These are phyloP conservation scores for Parasarocladium wereldwijsianum DNA, from an alignment of 2,329 filamentous ascomycete species.

Conservation along the genomic window DNA sequence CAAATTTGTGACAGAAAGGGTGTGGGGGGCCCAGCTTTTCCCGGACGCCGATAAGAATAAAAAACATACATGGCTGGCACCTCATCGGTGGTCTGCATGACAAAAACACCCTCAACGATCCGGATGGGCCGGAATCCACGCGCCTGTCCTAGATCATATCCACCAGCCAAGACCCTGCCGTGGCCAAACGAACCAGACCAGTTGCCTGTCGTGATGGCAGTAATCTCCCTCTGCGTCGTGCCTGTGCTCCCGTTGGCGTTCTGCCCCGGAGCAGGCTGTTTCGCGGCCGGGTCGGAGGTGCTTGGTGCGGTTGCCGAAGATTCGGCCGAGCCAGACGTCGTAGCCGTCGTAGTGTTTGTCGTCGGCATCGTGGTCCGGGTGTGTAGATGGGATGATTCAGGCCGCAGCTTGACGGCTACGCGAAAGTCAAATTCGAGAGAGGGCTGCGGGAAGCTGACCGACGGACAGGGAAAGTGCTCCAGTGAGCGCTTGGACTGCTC, in stretches of 20 bases:
- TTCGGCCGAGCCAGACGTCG: background rate
- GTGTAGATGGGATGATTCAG: conserved; percentile 20
- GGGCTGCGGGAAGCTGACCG: conserved; percentile 28
- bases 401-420: conserved; percentile 29
- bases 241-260: too few relatives aligned
- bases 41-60: too few relatives aligned
- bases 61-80: conserved; percentile 26
- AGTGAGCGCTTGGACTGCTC: conserved; percentile 22
- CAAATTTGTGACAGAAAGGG: too few relatives aligned
- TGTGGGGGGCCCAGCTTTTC: too few relatives aligned
- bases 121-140: conserved; percentile 24
- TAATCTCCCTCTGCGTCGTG: conserved; percentile 28
- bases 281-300: background rate
- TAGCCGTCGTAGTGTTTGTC: background rate
- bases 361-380: background rate
- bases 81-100: conserved; percentile 31
- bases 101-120: conserved; percentile 32
- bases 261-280: too few relatives aligned
- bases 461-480: conserved; percentile 25
- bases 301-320: background rate
- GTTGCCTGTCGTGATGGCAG: conserved; percentile 28
- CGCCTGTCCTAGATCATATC: conserved; percentile 26
- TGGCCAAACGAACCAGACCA: conserved; percentile 35
- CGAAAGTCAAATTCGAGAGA: conserved; percentile 34
- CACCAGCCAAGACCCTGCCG: conserved; percentile 29